Evolutionary conservation across 305 asterid species (phyloP).

Genomic region (Ajuga reptans): DNA sequence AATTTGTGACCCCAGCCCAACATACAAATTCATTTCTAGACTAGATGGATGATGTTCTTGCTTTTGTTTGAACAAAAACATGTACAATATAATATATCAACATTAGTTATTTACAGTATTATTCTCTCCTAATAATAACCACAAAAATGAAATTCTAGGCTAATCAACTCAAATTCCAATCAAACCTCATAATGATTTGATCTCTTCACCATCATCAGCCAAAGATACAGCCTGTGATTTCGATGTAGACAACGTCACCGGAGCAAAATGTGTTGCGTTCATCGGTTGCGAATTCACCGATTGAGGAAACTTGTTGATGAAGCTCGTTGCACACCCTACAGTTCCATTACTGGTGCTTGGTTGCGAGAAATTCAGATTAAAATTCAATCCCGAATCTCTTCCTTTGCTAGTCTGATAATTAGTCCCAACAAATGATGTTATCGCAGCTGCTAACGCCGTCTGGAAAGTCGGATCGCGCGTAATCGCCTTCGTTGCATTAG

Average conservation of each 20-base stretch:
- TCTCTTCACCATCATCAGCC: conserved; percentile 21
- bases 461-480: conserved; percentile 29
- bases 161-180: not conserved
- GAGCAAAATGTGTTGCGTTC: conserved; percentile 10
- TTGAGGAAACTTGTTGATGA: conserved; percentile 24
- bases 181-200: not conserved
- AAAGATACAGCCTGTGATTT: conserved; percentile 16
- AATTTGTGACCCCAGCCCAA: no score
- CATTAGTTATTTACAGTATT: conserved; percentile 1
- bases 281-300: conserved; percentile 15
- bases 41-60: not conserved
- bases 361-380: conserved; percentile 23
- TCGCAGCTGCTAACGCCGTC: conserved; percentile 35
- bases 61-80: not conserved
- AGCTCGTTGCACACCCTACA: conserved; percentile 24
- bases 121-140: not conserved
- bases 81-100: not conserved
- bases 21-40: no score
- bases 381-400: conserved; percentile 22
- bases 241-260: conserved; percentile 12
- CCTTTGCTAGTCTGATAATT: not conserved
- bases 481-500: conserved; percentile 29
- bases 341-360: conserved; percentile 16
- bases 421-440: conserved; percentile 31
- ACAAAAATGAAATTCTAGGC: not conserved